Base-by-base conservation (phyloP, 805 yeast genomes). In the Crinitomyces ghanaensis region DNA sequence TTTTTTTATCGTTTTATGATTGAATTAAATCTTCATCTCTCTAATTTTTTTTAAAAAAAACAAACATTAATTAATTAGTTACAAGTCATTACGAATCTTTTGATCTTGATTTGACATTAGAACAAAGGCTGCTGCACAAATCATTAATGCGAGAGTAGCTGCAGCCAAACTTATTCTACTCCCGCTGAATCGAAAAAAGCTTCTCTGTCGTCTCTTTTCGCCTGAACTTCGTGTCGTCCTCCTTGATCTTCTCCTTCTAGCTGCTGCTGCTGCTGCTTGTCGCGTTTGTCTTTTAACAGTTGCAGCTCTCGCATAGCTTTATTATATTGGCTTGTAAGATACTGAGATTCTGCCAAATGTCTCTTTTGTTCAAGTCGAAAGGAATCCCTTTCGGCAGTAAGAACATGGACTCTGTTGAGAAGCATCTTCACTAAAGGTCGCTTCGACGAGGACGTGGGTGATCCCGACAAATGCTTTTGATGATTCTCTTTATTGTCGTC, bases 271-370 rank as follows among this genome's bases (percentile, higher is more conserved):
- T n/a, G n/a, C n/a, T 21, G n/a, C 9, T 9, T 21, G 9, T 17
- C 19, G 30, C 7, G 19, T 26, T 33, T 36, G 33, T 11, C 23
- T 14, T 9, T 11, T 26, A 23, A 40, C 24, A 8, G 14, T 14
- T 5, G 28, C 37, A 11, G 36, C 26, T 42, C 42, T 7, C 21
- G 20, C 15, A 38, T 28, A 5, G 43, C 30, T 6, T 25, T 13
- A 36, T 43, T 43, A 29, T 43, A 43, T 28, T 41, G 41, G 11
- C 34, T 17, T 3, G 45, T 43, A 18, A 43, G 28, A 23, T 43
- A 41, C 26, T 43, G 48, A 4, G 38, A 26, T 24, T 43, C 48
- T 3, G 37, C 19, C 30, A 22, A 8, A 12, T 40, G 42, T n/a
- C 40, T 33, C 20, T 38, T 41, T 18, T 37, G 44, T 19, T 37